These are phyloP conservation scores for Apiospora pterosperma DNA, from an alignment of 2,329 filamentous ascomycete species.

Conservation along the genomic window DNA sequence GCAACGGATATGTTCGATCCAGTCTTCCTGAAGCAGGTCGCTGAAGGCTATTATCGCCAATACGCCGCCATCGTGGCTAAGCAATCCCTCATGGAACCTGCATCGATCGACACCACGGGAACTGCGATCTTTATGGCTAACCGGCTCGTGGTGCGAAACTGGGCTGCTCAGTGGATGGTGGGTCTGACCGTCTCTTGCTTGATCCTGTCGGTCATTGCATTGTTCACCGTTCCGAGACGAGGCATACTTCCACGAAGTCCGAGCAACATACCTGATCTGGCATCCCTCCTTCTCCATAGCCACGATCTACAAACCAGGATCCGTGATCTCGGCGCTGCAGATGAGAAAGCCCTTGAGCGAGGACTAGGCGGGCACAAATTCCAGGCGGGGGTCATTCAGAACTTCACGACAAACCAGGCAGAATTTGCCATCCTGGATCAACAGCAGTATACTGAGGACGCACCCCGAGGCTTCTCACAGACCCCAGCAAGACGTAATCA, in stretches of 20 bases:
- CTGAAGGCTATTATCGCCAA: constrained; percentile 29
- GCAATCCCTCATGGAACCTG: constrained; percentile 22
- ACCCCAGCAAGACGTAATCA: constrained; percentile 14
- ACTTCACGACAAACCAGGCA: constrained; percentile 9
- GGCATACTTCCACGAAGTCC: constrained; percentile 34
- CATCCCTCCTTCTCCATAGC: constrained; percentile 33
- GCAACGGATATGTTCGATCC: constrained; percentile 12
- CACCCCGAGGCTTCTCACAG: not conserved
- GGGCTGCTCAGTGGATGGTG: constrained; percentile 29
- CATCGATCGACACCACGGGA: constrained; percentile 16
- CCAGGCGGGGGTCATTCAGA: not conserved
- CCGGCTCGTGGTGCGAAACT: constrained; percentile 25
- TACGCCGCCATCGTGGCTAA: constrained; percentile 31
- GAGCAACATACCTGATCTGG: constrained; percentile 30
- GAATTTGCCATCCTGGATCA: constrained; percentile 22
- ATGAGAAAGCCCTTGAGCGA: constrained; percentile 20
- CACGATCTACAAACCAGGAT: constrained; percentile 30
- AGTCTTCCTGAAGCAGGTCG: constrained; percentile 20
- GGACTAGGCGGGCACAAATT: constrained; percentile 25
- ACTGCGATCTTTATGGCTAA: constrained; percentile 23
- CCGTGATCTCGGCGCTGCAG: constrained; percentile 30
- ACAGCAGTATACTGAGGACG: constrained; percentile 8
- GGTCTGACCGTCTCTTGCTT: constrained; percentile 24
- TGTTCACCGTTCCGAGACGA: constrained; percentile 23
- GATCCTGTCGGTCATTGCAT: constrained; percentile 15